Percentiles rank a stretch among this genome's conserved stretches.
Conservation (phyloP, 2,329 filamentous ascomycete genomes). For the Seiridium cupressi region DNA sequence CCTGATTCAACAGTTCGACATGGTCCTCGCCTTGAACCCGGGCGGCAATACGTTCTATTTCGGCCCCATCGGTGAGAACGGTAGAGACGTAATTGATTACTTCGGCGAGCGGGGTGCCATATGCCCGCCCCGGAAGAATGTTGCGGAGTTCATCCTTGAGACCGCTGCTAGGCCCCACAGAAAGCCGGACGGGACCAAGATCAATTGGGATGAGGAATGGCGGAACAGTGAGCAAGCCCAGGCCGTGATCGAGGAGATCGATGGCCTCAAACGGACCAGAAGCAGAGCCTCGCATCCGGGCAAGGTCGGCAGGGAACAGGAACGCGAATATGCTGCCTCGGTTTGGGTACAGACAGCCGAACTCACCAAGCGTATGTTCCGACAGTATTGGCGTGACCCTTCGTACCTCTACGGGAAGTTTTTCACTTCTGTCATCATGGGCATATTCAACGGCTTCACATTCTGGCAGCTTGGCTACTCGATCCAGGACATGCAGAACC, state of each 20-base stretch:
- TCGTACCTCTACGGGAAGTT: slow-evolving; percentile 86
- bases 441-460: slow-evolving; percentile 3
- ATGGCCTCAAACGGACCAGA: slow-evolving; percentile 47
- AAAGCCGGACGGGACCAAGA: slow-evolving; percentile 33
- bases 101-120: slow-evolving; percentile 46
- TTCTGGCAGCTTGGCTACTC: slow-evolving; percentile 62
- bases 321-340: slow-evolving; percentile 78
- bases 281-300: slow-evolving; percentile 15
- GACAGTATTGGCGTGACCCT: slow-evolving; percentile 90
- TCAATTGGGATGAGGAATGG: slow-evolving; percentile 65
- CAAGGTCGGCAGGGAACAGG: slow-evolving; percentile 48
- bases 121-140: slow-evolving; percentile 48
- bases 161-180: slow-evolving; percentile 52
- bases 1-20: slow-evolving; percentile 57
- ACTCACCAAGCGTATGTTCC: slow-evolving; percentile 73
- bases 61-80: slow-evolving; percentile 51
- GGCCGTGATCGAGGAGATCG: slow-evolving; percentile 62
- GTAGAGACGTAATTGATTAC: slow-evolving; percentile 45
- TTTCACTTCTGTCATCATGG: slow-evolving; percentile 41
- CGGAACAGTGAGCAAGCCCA: slow-evolving; percentile 47
- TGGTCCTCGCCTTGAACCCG: slow-evolving; percentile 50
- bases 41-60: slow-evolving; percentile 55
- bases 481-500: slow-evolving; percentile 69
- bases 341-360: slow-evolving; percentile 66
- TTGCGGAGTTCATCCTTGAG: slow-evolving; percentile 55